phyloP scores from a whole-genome alignment of 768 basidiomycete genomes.

The Lactarius hengduanensis region DNA sequence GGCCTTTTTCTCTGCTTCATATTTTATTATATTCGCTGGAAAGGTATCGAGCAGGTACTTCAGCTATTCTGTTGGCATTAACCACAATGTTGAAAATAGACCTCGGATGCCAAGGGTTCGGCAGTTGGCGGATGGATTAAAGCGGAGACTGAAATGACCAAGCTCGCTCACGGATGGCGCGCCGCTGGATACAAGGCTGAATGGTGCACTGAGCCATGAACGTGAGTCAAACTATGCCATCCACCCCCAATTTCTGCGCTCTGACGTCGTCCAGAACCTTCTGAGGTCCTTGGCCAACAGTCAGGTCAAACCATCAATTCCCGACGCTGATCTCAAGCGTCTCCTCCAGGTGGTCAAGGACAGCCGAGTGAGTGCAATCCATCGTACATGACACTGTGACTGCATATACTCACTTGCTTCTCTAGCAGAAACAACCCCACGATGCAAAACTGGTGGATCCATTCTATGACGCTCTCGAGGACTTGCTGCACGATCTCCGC shows the following conservation, averaged over 20 bases:
- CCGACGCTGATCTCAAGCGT: slow-evolving; percentile 73
- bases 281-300: slow-evolving; percentile 82
- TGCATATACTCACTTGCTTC: slow-evolving; percentile 32
- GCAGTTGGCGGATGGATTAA: slow-evolving; percentile 13
- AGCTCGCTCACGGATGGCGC: slow-evolving; percentile 34
- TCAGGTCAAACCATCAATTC: slow-evolving; percentile 57
- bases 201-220: slow-evolving; percentile 37
- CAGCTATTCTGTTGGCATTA: background rate
- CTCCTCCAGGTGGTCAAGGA: slow-evolving; percentile 86
- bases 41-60: background rate
- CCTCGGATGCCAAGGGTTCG: background rate
- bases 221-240: slow-evolving; percentile 37
- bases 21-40: background rate
- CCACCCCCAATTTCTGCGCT: slow-evolving; percentile 29
- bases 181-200: slow-evolving; percentile 32
- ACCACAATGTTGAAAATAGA: background rate
- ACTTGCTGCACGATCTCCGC: slow-evolving; percentile 81
- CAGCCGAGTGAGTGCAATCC: slow-evolving; percentile 63
- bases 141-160: slow-evolving; percentile 34
- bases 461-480: slow-evolving; percentile 94
- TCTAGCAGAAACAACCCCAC: slow-evolving; percentile 43
- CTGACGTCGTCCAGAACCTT: slow-evolving; percentile 62
- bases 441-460: slow-evolving; percentile 78
- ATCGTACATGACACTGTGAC: slow-evolving; percentile 20
- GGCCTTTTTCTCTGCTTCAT: background rate